Evolutionary conservation across 164 flowering plant species (phyloP), one percentile per base, ranked within the genome.

Genomic region (Brasenia schreberi): DNA sequence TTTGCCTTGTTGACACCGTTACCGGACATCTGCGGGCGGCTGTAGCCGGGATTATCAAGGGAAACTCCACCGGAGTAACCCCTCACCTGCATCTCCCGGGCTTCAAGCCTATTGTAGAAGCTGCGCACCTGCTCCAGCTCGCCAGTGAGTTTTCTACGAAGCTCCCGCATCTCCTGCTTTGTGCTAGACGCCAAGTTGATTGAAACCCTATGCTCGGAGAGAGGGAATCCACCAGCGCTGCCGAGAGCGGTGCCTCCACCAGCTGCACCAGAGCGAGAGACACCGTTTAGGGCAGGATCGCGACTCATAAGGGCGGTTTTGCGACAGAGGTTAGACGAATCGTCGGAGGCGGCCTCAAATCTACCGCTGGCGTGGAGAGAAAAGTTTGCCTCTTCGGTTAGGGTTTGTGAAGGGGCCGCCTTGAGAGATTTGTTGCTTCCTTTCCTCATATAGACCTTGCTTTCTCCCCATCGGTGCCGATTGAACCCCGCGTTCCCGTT

Each of bases 61-160:
- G 17, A 74, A 53, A 49, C 16, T 33, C 39, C 4, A 33, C 39
- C 39, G 39, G 39, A 33, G 39, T 33, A 33, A 33, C 39, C 39
- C 39, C 39, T 33, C 39, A 33, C 39, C 39, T 33, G 39, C 39
- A 33, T 9, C 18, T 78, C 82, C 5, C 81, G 75, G 1, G 85
- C 71, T 7, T 87, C 88, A 69, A 92, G 81, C 45, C 84, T 84
- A 17, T 70, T 73, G 19, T 59, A 70, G 49, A 90, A 63, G 19
- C 52, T 67, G 12, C 91, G 81, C 64, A 89, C 77, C 77, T 79
- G 83, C 3, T 86, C 81, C 0, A 89, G 82, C 81, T 89, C 96
- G 5, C 66, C 61, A 0, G 68, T 53, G 16, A 89, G 66, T 4
- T 83, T 83, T 7, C 66, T 74, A 76, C 79, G 82, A 1, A 89